These are phyloP conservation scores for Irpex sp. DNA, from an alignment of 1,284 basidiomycete genomes.

Conservation along the genomic window DNA sequence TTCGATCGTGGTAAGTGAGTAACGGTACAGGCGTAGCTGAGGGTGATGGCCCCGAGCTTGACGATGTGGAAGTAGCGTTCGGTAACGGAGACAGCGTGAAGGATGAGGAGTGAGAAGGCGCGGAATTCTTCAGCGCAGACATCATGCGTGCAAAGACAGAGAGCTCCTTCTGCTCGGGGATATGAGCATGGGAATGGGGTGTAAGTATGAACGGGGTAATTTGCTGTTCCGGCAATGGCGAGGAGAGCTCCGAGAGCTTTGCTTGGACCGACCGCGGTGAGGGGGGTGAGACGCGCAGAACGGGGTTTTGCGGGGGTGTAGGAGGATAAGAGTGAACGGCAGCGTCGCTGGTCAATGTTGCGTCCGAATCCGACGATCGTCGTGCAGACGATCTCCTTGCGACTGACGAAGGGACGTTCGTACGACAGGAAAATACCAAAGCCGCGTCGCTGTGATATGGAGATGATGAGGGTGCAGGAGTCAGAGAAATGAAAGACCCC, in stretches of 20 bases:
- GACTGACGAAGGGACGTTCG: constrained; percentile 32
- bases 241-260: constrained; percentile 33
- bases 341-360: constrained; percentile 30
- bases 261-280: constrained; percentile 40
- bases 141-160: constrained; percentile 58
- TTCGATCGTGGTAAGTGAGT: constrained; percentile 66
- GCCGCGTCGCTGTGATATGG: constrained; percentile 59
- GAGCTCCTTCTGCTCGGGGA: constrained; percentile 30
- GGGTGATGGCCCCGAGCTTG: constrained; percentile 20
- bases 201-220: constrained; percentile 62
- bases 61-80: constrained; percentile 14
- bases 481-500: constrained; percentile 60
- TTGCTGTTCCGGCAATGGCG: constrained; percentile 25
- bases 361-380: constrained; percentile 30
- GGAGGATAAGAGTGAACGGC: constrained; percentile 66
- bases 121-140: constrained; percentile 50
- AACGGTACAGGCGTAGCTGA: constrained; percentile 33
- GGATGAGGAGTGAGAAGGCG: constrained; percentile 59
- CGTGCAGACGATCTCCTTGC: constrained; percentile 2
- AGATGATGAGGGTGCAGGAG: constrained; percentile 51
- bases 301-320: constrained; percentile 43
- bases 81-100: constrained; percentile 55
- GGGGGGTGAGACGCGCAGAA: constrained; percentile 37
- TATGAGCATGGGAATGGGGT: constrained; percentile 44
- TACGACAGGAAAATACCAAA: constrained; percentile 60